Evolutionary conservation across 2,329 filamentous ascomycete species (phyloP).

Genomic region (Dactylellina parvicollis): DNA sequence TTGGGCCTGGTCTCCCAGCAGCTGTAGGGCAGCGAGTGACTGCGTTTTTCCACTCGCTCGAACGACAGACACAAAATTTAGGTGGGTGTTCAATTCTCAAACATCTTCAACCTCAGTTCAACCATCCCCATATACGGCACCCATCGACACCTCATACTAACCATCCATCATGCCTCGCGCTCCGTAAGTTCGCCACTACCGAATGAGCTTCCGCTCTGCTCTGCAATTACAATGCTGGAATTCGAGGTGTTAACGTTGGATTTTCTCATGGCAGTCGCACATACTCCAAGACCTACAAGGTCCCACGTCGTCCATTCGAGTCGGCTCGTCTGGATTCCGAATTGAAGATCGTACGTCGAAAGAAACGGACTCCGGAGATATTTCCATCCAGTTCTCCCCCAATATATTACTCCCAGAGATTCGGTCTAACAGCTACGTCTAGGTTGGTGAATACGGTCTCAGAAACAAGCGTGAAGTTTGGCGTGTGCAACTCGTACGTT

Average conservation of each 20-base stretch:
- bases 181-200: slow-evolving; percentile 34
- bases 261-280: slow-evolving; percentile 39
- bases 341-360: slow-evolving; percentile 79
- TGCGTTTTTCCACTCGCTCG: slow-evolving; percentile 25
- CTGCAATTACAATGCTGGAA: no score
- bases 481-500: slow-evolving; percentile 83
- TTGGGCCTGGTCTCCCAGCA: not conserved
- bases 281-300: slow-evolving; percentile 98
- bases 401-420: not conserved
- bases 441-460: slow-evolving; percentile 95
- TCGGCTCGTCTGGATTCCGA: slow-evolving; percentile 99
- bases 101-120: slow-evolving; percentile 25
- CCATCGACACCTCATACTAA: slow-evolving; percentile 36
- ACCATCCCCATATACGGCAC: slow-evolving; percentile 10
- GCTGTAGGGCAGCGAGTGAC: slow-evolving; percentile 52
- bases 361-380: slow-evolving; percentile 30
- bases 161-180: slow-evolving; percentile 51
- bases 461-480: slow-evolving; percentile 99
- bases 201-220: no score
- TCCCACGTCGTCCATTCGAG: slow-evolving; percentile 76
- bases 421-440: slow-evolving; percentile 14
- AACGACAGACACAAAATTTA: slow-evolving; percentile 12
- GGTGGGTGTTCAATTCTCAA: slow-evolving; percentile 5
- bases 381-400: slow-evolving; percentile 3
- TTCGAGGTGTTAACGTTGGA: slow-evolving; percentile 20